Conservation (phyloP, 2,329 filamentous ascomycete species). For the Paecilomyces dactylethromorphus region DNA sequence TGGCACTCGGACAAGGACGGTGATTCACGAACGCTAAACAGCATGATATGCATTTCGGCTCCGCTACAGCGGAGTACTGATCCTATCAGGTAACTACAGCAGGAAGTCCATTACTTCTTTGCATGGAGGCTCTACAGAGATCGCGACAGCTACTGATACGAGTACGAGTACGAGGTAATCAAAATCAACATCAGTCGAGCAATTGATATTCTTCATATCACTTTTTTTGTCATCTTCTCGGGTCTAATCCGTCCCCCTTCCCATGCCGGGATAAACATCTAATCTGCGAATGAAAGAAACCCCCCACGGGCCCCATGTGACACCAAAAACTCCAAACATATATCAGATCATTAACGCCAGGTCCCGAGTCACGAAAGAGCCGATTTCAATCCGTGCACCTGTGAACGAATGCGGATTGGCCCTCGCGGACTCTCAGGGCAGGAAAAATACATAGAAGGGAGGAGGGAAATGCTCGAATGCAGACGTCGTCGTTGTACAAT, state of each 20-base stretch:
- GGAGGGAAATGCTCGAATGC: neutral
- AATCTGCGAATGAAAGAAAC: neutral
- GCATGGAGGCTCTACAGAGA: no score
- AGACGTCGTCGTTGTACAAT: conserved; percentile 4
- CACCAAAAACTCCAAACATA: neutral
- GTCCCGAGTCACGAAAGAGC: neutral
- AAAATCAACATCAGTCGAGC: neutral
- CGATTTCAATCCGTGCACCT: neutral
- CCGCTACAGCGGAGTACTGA: no score
- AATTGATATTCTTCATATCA: neutral
- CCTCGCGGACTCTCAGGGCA: neutral
- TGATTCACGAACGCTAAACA: no score
- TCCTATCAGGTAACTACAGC: no score
- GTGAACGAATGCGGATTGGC: neutral
- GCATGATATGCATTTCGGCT: no score
- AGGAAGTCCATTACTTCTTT: no score
- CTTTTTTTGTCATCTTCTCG: neutral
- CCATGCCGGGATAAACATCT: neutral
- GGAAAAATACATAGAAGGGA: neutral
- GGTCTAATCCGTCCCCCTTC: neutral
- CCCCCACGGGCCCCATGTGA: neutral
- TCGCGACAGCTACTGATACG: neutral
- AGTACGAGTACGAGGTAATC: neutral
- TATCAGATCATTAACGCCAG: neutral
- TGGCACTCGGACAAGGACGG: no score